These are phyloP conservation scores for Psidium friedrichsthalianum DNA, from an alignment of 345 rosid genomes.

Conservation along the genomic window DNA sequence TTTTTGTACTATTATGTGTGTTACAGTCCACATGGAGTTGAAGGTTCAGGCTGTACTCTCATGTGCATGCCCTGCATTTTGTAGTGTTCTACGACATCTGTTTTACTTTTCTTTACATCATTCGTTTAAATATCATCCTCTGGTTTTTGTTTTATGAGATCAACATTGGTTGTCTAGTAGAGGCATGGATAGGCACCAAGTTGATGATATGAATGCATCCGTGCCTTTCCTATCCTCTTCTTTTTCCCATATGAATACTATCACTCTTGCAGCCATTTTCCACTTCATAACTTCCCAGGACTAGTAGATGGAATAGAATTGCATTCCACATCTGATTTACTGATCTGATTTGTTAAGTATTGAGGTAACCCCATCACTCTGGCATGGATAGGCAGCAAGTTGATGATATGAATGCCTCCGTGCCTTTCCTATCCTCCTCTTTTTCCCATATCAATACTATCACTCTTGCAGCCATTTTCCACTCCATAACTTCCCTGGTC, in stretches of 20 bases:
- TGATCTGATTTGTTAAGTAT: neutral
- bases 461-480: too few species aligned
- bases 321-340: neutral
- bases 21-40: too few species aligned
- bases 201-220: neutral
- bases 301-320: neutral
- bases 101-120: neutral
- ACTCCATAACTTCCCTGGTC: too few species aligned
- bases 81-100: neutral
- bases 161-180: neutral
- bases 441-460: too few species aligned
- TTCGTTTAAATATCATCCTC: neutral
- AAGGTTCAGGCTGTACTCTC: too few species aligned
- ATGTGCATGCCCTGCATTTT: too few species aligned
- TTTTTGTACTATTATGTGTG: too few species aligned
- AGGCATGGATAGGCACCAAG: neutral
- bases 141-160: neutral
- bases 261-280: neutral
- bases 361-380: neutral
- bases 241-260: neutral
- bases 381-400: too few species aligned
- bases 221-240: neutral
- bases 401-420: too few species aligned
- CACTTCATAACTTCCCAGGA: neutral
- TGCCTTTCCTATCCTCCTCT: too few species aligned